Percentiles rank a stretch among this genome's conserved stretches.
phyloP scores from a whole-genome alignment of 345 rosid genomes.

The Ceriops tagal region DNA sequence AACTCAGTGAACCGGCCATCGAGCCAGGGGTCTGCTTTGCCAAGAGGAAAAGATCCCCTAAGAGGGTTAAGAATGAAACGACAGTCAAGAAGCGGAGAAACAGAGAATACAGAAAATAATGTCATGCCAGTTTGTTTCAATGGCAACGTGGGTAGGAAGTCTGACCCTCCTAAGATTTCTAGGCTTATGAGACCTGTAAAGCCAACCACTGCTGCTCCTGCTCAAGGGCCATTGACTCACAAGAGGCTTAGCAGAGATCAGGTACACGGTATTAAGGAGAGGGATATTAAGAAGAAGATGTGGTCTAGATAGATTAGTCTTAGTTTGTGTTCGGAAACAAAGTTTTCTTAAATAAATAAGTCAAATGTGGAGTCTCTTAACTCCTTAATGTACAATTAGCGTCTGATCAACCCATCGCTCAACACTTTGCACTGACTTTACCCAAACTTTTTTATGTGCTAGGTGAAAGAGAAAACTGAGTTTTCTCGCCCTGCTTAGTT shows the following conservation, averaged over 20 bases:
- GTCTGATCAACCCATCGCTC: no score
- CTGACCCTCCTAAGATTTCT: slow-evolving; percentile 69
- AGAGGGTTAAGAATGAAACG: slow-evolving; percentile 56
- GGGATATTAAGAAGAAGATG: slow-evolving; percentile 67
- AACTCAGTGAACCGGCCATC: slow-evolving; percentile 47
- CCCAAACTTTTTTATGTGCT: no score
- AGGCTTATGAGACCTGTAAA: slow-evolving; percentile 50
- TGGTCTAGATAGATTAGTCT: slow-evolving; percentile 13
- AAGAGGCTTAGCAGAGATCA: slow-evolving; percentile 48
- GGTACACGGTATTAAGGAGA: slow-evolving; percentile 48
- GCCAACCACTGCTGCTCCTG: slow-evolving; percentile 28
- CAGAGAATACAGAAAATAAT: slow-evolving; percentile 47
- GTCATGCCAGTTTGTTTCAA: slow-evolving; percentile 27
- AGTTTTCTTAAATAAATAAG: background rate
- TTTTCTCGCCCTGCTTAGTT: no score
- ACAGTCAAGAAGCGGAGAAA: slow-evolving; percentile 64
- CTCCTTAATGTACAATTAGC: no score
- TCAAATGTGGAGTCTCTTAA: no score
- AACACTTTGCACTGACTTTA: no score
- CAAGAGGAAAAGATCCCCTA: slow-evolving; percentile 33
- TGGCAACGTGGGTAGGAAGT: slow-evolving; percentile 61
- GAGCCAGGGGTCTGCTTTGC: slow-evolving; percentile 37
- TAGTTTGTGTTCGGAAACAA: background rate
- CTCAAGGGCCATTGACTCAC: slow-evolving; percentile 37
- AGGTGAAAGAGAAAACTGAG: no score